These are phyloP conservation scores for Pouteria campechiana DNA, from an alignment of 179 eudicot genomes.

Conservation along the genomic window DNA sequence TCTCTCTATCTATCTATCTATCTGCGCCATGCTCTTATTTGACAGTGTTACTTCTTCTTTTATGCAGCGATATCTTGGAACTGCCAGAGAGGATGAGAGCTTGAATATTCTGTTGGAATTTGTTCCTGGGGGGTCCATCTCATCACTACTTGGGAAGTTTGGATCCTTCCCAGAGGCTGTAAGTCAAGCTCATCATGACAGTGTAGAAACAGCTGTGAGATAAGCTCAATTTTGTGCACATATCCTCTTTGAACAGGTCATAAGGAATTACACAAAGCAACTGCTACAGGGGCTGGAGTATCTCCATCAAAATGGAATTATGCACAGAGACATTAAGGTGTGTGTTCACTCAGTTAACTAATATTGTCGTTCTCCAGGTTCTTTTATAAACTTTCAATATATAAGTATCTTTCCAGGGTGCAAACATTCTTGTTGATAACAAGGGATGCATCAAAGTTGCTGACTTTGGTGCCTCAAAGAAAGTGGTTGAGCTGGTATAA, in stretches of 20 bases:
- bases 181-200: slow-evolving; percentile 24
- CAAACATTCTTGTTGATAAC: slow-evolving; percentile 81
- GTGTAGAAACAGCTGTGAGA: no score
- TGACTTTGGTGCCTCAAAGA: slow-evolving; percentile 88
- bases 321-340: slow-evolving; percentile 88
- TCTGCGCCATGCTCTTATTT: no score
- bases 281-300: slow-evolving; percentile 61
- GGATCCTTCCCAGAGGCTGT: slow-evolving; percentile 86
- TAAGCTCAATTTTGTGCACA: no score
- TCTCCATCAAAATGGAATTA: slow-evolving; percentile 57
- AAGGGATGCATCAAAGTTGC: slow-evolving; percentile 81
- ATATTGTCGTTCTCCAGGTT: background rate
- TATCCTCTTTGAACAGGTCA: slow-evolving; percentile 29
- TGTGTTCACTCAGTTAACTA: background rate
- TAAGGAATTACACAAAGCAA: slow-evolving; percentile 71
- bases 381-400: background rate
- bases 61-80: slow-evolving; percentile 73
- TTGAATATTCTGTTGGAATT: slow-evolving; percentile 70
- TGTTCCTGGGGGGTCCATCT: slow-evolving; percentile 82
- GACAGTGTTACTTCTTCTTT: no score
- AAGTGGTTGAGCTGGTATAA: slow-evolving; percentile 82
- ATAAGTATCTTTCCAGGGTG: slow-evolving; percentile 34
- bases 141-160: slow-evolving; percentile 70
- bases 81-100: slow-evolving; percentile 64
- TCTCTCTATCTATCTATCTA: no score